A percentile compares a stretch with the other conserved stretches of the same genome.
phyloP scores from a whole-genome alignment of 2,329 filamentous ascomycete species.

The Dactylellina parvicollis region DNA sequence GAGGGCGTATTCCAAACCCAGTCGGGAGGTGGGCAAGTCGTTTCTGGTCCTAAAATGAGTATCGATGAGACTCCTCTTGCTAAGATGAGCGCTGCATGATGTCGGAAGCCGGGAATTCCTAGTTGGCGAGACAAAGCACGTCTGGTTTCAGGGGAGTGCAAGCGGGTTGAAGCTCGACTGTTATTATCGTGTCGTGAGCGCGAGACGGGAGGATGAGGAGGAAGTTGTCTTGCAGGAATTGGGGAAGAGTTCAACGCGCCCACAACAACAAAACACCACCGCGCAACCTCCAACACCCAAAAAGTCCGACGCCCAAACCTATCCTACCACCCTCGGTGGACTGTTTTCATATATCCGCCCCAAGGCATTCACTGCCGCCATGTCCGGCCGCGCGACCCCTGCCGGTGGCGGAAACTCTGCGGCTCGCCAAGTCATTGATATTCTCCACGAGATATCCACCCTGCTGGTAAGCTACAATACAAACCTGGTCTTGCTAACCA shows the following conservation, averaged over 20 bases:
- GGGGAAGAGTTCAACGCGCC: constrained; percentile 22
- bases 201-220: background rate
- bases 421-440: constrained; percentile 83
- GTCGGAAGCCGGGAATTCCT: constrained; percentile 3
- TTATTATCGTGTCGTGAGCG: too few relatives aligned
- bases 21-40: background rate
- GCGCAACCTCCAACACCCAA: constrained; percentile 13
- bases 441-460: constrained; percentile 84
- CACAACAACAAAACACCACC: constrained; percentile 42
- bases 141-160: too few relatives aligned
- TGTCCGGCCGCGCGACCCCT: constrained; percentile 45
- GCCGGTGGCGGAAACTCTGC: constrained; percentile 63
- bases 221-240: background rate
- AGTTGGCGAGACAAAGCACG: constrained; percentile 4
- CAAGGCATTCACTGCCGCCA: background rate
- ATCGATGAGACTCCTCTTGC: constrained; percentile 15
- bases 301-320: too few relatives aligned
- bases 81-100: constrained; percentile 31
- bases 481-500: background rate
- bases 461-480: constrained; percentile 75
- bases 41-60: constrained; percentile 4
- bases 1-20: background rate
- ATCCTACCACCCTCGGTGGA: too few relatives aligned
- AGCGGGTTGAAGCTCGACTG: too few relatives aligned
- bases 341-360: too few relatives aligned